Conservation (phyloP, 202 grass and related monocot species). For the Bolboschoenoplectus hybrid region DNA sequence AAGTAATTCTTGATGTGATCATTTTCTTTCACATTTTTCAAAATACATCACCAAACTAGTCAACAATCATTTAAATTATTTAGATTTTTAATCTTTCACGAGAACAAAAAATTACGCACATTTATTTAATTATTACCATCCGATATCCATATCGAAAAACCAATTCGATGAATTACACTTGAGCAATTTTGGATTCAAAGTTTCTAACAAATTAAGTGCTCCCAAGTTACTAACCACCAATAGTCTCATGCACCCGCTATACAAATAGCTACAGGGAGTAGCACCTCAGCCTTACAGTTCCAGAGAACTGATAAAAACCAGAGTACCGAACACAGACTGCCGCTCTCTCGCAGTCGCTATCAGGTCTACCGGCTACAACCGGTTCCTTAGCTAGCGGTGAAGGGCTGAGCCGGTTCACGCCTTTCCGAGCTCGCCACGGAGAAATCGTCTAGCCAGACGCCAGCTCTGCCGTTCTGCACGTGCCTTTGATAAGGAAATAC, state of each 20-base stretch:
- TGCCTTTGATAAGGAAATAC: not conserved
- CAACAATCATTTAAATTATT: not conserved
- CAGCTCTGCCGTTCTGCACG: slow-evolving; percentile 33
- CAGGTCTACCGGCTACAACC: not conserved
- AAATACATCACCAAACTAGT: not conserved
- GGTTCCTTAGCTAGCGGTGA: not conserved
- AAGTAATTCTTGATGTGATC: no score
- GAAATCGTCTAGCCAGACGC: slow-evolving; percentile 34
- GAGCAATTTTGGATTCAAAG: no score
- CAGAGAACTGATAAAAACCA: not conserved
- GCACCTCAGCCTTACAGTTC: not conserved
- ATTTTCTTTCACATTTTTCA: no score
- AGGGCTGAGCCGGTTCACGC: not conserved
- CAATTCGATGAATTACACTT: not conserved
- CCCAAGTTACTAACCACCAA: not conserved
- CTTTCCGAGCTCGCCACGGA: slow-evolving; percentile 14
- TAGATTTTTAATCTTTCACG: not conserved
- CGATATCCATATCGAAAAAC: not conserved
- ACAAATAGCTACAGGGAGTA: not conserved
- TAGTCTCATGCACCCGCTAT: not conserved
- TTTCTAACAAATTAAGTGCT: not conserved
- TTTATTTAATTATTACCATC: not conserved
- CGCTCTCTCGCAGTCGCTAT: slow-evolving; percentile 30
- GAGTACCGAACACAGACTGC: slow-evolving; percentile 31
- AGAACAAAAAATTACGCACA: not conserved